Evolutionary conservation across 352 stramenopile species (phyloP).

Genomic region (Phytopythium boreale): DNA sequence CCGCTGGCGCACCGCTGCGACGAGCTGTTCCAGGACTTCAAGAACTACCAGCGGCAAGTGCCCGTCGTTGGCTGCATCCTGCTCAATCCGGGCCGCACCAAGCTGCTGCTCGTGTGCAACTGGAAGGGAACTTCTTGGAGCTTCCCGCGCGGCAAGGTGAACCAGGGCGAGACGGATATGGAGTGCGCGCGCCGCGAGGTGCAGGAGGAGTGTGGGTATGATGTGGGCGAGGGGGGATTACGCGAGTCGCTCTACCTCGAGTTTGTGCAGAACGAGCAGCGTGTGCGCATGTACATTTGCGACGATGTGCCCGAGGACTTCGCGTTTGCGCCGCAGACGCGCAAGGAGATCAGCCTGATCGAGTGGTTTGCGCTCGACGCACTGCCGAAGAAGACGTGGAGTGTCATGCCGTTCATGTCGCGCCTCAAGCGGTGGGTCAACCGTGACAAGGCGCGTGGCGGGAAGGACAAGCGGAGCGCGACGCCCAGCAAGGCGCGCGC

Average conservation of each 20-base stretch:
- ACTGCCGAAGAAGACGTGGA: slow-evolving; percentile 93
- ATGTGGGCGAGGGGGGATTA: slow-evolving; percentile 69
- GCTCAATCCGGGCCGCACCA: slow-evolving; percentile 80
- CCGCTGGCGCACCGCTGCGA: slow-evolving; percentile 87
- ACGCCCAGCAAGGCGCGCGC: slow-evolving; percentile 49
- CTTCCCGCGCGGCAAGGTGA: slow-evolving; percentile 93
- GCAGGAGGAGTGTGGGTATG: slow-evolving; percentile 91
- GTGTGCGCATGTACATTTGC: slow-evolving; percentile 92
- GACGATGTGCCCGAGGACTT: slow-evolving; percentile 89
- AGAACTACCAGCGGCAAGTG: slow-evolving; percentile 93
- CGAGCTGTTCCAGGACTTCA: slow-evolving; percentile 93
- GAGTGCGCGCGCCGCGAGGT: slow-evolving; percentile 90
- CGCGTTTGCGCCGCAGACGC: slow-evolving; percentile 90
- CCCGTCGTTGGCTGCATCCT: slow-evolving; percentile 94
- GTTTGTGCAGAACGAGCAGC: slow-evolving; percentile 85
- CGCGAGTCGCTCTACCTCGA: slow-evolving; percentile 79
- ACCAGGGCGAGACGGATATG: slow-evolving; percentile 87
- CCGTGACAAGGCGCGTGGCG: slow-evolving; percentile 40
- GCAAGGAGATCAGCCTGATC: slow-evolving; percentile 94
- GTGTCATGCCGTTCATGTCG: slow-evolving; percentile 91
- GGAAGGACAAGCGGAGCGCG: slow-evolving; percentile 50
- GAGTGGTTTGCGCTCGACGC: slow-evolving; percentile 89
- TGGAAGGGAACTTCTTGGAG: slow-evolving; percentile 92
- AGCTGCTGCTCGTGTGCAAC: slow-evolving; percentile 89
- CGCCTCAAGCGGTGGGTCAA: slow-evolving; percentile 90